Base-by-base conservation (phyloP, 208 protist species). In the Porcisia deanei region DNA sequence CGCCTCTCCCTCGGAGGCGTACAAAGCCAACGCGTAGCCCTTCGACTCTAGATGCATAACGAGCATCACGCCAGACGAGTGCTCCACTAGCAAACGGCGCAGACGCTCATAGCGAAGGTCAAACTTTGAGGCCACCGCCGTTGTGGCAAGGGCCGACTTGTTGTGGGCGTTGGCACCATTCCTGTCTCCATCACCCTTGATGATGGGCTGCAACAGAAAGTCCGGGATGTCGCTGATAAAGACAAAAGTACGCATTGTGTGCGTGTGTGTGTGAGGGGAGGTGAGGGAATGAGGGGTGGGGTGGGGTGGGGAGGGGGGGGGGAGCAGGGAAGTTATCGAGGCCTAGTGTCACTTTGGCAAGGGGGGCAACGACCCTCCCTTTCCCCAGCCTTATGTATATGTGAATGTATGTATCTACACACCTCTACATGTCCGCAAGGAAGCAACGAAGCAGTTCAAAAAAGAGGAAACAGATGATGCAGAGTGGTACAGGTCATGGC, bases 51-150 rank as follows among this genome's bases (percentile, higher is more conserved):
- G 91, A 68, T 96, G 91, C 89, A 95, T 94, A 2, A 93, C 90
- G 6, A 91, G 83, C 94, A 97, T 97, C 53, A 97, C 80, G 7
- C 92, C 92, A 37, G 91, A 86, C 55, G 87, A 94, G 82, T 96
- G 86, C 39, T 93, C 80, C 3, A 85, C 81, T 6, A 97, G 83
- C n/a, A 95, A 71, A 1, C 84, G 84, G 6, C 91, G 91, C 67
- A 97, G 85, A 3, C 85, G 83, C 77, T 97, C 90, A 66, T 94
- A 97, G n/a, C 89, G 88, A 10, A 90, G 90, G 71, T 97, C 91
- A 30, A 92, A 88, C 69, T 84, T 86, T 3, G 80, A 76, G 30
- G 45, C 34, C 59, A 30, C 58, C 45, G 47, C 60, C 10, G 47
- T 12, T 18, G 58, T 43, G 4, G 14, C 53, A 1, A 30, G 7